Percentiles rank a stretch among this genome's conserved stretches.
Conservation (phyloP, 2,329 filamentous ascomycete species). For the Pseudonectria foliicola region DNA sequence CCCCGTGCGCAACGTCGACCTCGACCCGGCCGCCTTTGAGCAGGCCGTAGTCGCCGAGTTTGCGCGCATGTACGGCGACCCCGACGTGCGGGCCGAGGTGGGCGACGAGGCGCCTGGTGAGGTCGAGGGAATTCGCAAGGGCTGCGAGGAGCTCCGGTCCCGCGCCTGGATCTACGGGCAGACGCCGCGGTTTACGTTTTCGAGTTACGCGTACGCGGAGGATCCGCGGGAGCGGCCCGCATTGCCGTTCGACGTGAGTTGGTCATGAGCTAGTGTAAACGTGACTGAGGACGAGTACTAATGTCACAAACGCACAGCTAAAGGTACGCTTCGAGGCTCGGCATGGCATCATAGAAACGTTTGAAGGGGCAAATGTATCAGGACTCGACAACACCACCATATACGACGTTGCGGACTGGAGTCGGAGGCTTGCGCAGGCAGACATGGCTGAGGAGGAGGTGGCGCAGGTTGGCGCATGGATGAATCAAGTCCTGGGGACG, state of each 20-base stretch:
- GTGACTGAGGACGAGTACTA: no score
- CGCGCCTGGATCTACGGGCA: constrained; percentile 74
- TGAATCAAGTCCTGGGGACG: constrained; percentile 25
- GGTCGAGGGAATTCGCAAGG: constrained; percentile 41
- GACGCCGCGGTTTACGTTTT: constrained; percentile 76
- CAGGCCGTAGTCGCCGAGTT: constrained; percentile 60
- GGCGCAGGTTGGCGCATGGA: constrained; percentile 21
- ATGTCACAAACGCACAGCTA: no score
- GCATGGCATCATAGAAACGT: constrained; percentile 29
- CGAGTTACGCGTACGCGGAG: constrained; percentile 50
- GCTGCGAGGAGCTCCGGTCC: constrained; percentile 39
- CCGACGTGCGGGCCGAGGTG: constrained; percentile 32
- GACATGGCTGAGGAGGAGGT: constrained; percentile 19
- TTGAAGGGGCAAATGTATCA: constrained; percentile 14
- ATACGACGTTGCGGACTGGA: constrained; percentile 23
- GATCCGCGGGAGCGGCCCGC: constrained; percentile 49
- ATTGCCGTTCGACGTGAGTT: constrained; percentile 39
- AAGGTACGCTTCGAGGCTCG: constrained; percentile 29
- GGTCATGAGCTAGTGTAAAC: no score
- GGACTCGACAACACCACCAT: constrained; percentile 10
- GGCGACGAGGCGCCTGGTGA: constrained; percentile 42
- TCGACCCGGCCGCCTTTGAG: constrained; percentile 41
- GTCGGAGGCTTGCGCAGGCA: constrained; percentile 13
- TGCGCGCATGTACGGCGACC: constrained; percentile 52
- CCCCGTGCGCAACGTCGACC: constrained; percentile 68